A percentile compares a stretch with the other conserved stretches of the same genome.
Conservation (phyloP, 2,329 filamentous ascomycete genomes). For the Epichloe uncinata region DNA sequence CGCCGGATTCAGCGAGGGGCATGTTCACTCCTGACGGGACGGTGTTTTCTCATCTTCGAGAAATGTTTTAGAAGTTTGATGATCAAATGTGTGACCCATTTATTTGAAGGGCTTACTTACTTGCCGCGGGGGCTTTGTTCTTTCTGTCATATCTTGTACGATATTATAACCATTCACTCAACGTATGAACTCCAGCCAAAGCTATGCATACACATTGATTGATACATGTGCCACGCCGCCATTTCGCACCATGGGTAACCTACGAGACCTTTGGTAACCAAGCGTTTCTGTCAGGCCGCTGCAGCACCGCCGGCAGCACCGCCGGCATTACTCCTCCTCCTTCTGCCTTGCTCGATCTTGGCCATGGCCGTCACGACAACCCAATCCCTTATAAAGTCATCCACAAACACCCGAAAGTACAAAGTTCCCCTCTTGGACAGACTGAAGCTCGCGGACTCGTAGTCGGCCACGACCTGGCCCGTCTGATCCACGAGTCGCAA, state of each 20-base stretch:
- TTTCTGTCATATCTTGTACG: background rate
- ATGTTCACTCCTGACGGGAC: slow-evolving; percentile 17
- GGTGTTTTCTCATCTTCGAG: slow-evolving; percentile 23
- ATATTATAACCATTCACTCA: background rate
- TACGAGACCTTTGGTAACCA: background rate
- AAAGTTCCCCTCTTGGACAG: background rate
- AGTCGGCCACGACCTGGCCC: background rate
- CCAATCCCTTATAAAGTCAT: background rate
- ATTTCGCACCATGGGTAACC: background rate
- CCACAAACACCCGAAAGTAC: background rate
- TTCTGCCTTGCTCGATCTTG: background rate
- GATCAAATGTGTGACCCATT: too few species aligned
- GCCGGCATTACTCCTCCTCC: background rate
- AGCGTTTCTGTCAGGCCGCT: background rate
- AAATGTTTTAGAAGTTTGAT: slow-evolving; percentile 20
- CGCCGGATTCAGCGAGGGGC: slow-evolving; percentile 9
- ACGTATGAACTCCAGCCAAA: background rate
- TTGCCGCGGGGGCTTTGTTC: background rate
- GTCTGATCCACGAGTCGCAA: background rate
- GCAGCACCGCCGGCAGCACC: background rate
- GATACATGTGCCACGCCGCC: too few species aligned
- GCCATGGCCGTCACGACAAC: background rate
- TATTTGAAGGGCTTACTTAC: too few species aligned
- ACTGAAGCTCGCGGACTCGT: background rate
- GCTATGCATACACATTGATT: background rate